Conservation (phyloP, 306 rosid genomes). For the Quercus wislizeni region DNA sequence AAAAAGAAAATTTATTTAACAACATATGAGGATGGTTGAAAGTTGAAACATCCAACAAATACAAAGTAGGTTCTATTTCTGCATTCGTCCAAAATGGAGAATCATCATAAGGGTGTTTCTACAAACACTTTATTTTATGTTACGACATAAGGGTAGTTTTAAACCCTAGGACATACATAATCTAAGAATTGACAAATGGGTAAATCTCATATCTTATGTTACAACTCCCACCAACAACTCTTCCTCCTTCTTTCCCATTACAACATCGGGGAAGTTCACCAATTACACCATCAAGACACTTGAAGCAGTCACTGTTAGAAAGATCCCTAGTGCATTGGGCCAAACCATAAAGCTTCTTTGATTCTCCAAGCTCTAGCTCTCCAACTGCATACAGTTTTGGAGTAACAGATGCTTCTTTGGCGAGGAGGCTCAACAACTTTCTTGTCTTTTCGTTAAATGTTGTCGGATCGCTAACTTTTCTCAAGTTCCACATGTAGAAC, state of each 20-base stretch:
- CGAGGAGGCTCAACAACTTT: background rate
- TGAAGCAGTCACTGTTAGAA: background rate
- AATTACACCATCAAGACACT: background rate
- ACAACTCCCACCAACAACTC: conserved; percentile 7
- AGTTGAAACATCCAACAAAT: too few species aligned
- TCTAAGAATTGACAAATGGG: background rate
- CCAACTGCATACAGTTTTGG: background rate
- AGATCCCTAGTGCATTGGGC: background rate
- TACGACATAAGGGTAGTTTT: too few species aligned
- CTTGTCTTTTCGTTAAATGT: background rate
- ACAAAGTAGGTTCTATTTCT: too few species aligned
- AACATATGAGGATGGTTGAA: too few species aligned
- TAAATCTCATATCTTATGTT: background rate
- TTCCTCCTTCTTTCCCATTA: background rate
- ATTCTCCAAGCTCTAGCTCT: background rate
- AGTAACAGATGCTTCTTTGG: background rate
- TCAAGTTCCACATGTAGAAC: background rate
- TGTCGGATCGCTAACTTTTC: background rate
- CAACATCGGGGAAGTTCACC: background rate
- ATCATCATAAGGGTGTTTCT: too few species aligned
- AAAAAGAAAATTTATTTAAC: too few species aligned
- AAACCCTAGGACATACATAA: too few species aligned
- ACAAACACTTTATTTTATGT: too few species aligned
- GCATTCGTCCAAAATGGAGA: too few species aligned
- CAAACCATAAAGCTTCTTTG: background rate